phyloP scores from a whole-genome alignment of 768 basidiomycete species.

The Tulasnella sp. region DNA sequence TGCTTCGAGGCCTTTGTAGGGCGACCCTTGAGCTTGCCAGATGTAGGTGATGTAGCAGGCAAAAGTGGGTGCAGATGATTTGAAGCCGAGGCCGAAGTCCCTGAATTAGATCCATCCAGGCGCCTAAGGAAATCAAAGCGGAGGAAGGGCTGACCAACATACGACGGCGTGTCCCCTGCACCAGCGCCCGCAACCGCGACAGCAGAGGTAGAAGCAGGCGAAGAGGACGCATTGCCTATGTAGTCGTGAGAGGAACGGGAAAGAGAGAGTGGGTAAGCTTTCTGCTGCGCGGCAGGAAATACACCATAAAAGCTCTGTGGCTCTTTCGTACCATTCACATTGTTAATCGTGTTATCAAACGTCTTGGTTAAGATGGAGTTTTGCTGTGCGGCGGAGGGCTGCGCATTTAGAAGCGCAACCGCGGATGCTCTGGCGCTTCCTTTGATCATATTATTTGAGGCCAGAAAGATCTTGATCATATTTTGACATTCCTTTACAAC shows the following conservation, averaged over 20 bases:
- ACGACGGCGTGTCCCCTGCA: slow-evolving; percentile 5
- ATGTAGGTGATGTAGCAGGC: too few relatives aligned
- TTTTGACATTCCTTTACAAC: slow-evolving; percentile 11
- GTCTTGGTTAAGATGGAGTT: slow-evolving; percentile 7
- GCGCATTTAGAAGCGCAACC: slow-evolving; percentile 5
- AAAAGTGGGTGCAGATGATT: too few relatives aligned
- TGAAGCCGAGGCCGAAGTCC: too few relatives aligned
- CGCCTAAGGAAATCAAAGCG: slow-evolving; percentile 10
- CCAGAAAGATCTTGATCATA: slow-evolving; percentile 10
- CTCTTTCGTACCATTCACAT: too few relatives aligned
- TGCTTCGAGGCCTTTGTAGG: too few relatives aligned
- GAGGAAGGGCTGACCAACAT: slow-evolving; percentile 2
- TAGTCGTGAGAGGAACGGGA: slow-evolving; percentile 1
- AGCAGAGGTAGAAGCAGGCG: slow-evolving; percentile 9
- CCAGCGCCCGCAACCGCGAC: slow-evolving; percentile 3
- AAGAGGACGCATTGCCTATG: slow-evolving; percentile 2
- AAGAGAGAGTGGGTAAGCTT: background rate
- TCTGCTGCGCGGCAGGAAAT: too few relatives aligned
- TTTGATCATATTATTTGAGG: slow-evolving; percentile 16
- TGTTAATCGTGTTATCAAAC: too few relatives aligned
- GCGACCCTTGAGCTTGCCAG: too few relatives aligned
- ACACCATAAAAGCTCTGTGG: too few relatives aligned
- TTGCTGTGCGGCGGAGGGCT: slow-evolving; percentile 3
- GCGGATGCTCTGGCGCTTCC: slow-evolving; percentile 14
- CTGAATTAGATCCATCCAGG: too few relatives aligned